A percentile compares a stretch with the other conserved stretches of the same genome.
Conservation (phyloP, 345 rosid species). For the Geranium rotundifolium region DNA sequence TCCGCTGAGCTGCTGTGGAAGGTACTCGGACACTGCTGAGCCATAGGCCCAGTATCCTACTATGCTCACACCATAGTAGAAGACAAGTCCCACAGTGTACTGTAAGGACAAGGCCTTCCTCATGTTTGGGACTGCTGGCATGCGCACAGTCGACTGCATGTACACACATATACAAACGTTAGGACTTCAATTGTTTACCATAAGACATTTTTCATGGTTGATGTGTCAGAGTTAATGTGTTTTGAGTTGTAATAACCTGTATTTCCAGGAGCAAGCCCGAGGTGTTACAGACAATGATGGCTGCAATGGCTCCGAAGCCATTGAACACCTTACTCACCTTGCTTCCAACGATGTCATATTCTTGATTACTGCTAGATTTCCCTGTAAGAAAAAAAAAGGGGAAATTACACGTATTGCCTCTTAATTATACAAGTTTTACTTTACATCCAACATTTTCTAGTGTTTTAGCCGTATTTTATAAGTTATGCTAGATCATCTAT, state of each 20-base stretch:
- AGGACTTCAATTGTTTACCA: no score
- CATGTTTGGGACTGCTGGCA: conserved; percentile 24
- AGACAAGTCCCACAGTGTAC: conserved; percentile 14
- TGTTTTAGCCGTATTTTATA: no score
- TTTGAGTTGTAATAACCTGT: conserved; percentile 11
- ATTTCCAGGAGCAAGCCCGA: conserved; percentile 24
- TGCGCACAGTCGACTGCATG: conserved; percentile 21
- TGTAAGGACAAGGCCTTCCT: conserved; percentile 20
- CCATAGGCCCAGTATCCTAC: conserved; percentile 31
- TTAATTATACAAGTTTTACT: no score
- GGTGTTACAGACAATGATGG: conserved; percentile 15
- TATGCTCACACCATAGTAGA: conserved; percentile 17
- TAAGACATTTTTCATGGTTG: background rate
- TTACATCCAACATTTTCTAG: no score
- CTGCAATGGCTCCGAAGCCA: conserved; percentile 18
- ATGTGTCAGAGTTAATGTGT: background rate
- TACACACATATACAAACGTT: no score
- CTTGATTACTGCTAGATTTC: conserved; percentile 3
- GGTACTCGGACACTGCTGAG: conserved; percentile 19
- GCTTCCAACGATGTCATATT: conserved; percentile 13
- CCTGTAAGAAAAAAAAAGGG: conserved; percentile 4
- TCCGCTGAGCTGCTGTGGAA: conserved; percentile 17
- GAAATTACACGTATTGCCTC: no score
- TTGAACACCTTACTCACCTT: conserved; percentile 10
- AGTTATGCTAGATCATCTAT: no score